These are phyloP conservation scores for Wickerhamomyces bovis DNA, from an alignment of 805 yeast species.

Conservation along the genomic window DNA sequence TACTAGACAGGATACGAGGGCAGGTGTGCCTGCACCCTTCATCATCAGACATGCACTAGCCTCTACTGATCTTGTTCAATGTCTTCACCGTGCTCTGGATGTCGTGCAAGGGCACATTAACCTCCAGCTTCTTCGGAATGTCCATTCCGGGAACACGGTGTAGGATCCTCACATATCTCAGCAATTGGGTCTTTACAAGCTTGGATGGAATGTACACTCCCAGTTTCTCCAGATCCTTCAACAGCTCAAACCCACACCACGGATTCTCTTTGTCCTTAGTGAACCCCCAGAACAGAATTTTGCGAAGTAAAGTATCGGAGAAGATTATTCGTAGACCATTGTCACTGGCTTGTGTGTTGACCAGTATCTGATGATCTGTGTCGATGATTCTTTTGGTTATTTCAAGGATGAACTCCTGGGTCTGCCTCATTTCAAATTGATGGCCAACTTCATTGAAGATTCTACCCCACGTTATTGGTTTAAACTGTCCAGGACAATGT, in stretches of 20 bases:
- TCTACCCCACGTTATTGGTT: constrained; percentile 13
- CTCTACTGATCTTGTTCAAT: constrained; percentile 9
- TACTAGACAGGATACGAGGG: too few species aligned
- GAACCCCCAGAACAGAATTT: constrained; percentile 18
- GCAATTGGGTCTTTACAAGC: constrained; percentile 10
- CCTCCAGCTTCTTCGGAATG: neutral
- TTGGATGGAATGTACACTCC: constrained; percentile 16
- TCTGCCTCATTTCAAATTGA: constrained; percentile 9
- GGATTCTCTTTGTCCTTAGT: constrained; percentile 12
- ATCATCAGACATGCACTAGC: neutral
- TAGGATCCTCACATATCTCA: constrained; percentile 10
- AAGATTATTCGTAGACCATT: constrained; percentile 15
- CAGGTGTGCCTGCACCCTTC: too few species aligned
- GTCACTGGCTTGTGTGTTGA: constrained; percentile 9
- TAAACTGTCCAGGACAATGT: constrained; percentile 1
- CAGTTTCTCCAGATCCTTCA: constrained; percentile 12
- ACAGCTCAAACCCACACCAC: constrained; percentile 19
- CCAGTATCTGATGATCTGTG: constrained; percentile 4
- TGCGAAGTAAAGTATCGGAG: constrained; percentile 9
- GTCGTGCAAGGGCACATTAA: constrained; percentile 7
- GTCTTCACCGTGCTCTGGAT: constrained; percentile 8
- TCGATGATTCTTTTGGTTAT: constrained; percentile 5
- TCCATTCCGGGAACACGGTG: constrained; percentile 8
- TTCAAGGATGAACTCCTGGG: constrained; percentile 7
- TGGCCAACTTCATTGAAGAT: constrained; percentile 9